Conservation (phyloP, 2,329 filamentous ascomycete species). For the Iodosphaeria phyllophila region DNA sequence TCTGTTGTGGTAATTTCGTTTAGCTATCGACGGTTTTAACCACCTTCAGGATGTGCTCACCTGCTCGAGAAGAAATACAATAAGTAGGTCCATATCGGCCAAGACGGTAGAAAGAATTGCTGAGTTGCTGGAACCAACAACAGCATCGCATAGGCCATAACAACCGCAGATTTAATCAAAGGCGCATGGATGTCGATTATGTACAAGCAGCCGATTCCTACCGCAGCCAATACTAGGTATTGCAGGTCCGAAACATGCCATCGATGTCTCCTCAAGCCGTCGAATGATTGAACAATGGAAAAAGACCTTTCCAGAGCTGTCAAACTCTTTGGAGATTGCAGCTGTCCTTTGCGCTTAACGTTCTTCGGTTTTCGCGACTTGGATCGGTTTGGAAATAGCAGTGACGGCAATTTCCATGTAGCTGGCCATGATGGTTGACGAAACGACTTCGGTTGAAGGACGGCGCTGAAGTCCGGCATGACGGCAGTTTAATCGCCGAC, state of each 20-base stretch:
- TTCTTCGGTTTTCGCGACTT: constrained; percentile 3
- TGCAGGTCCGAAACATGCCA: constrained; percentile 76
- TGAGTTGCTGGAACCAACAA: constrained; percentile 68
- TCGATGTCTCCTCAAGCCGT: constrained; percentile 54
- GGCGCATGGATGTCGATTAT: constrained; percentile 65
- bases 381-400: too few relatives aligned
- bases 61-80: constrained; percentile 85
- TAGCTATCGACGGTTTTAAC: constrained; percentile 4
- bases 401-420: constrained; percentile 1
- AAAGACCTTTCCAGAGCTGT: constrained; percentile 65
- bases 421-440: constrained; percentile 3
- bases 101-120: constrained; percentile 79
- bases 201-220: constrained; percentile 65
- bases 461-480: constrained; percentile 2
- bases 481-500: neutral
- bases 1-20: neutral
- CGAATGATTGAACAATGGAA: constrained; percentile 60
- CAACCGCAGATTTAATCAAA: constrained; percentile 54
- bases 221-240: constrained; percentile 54
- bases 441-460: constrained; percentile 2
- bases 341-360: constrained; percentile 1
- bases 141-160: constrained; percentile 47
- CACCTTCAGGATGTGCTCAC: constrained; percentile 21
- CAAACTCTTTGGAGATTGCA: constrained; percentile 33
- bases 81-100: constrained; percentile 72